Conservation (phyloP, 2,329 filamentous ascomycete species). For the Celoporthe dispersa region DNA sequence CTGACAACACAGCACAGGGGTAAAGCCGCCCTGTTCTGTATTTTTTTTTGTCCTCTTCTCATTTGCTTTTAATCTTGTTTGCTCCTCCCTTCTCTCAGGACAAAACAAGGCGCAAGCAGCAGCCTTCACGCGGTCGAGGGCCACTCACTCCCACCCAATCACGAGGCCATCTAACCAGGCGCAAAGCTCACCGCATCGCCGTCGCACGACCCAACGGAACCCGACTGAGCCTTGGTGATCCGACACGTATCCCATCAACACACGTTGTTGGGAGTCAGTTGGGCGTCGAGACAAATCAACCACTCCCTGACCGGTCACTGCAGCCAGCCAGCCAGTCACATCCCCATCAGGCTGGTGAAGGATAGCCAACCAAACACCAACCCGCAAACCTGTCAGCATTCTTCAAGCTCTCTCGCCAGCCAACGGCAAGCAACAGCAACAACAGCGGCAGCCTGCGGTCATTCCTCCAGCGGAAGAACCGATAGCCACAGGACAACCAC, state of each 20-base stretch:
- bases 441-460: neutral
- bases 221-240: neutral
- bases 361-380: neutral
- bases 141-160: neutral
- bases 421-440: neutral
- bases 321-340: neutral
- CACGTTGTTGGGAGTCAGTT: neutral
- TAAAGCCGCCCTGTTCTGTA: neutral
- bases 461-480: neutral
- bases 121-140: neutral
- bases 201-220: neutral
- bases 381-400: neutral
- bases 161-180: neutral
- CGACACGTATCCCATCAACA: constrained; percentile 1
- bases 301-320: neutral
- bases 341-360: neutral
- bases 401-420: neutral
- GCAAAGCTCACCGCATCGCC: neutral
- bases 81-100: neutral
- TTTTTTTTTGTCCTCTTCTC: too few relatives aligned
- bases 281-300: neutral
- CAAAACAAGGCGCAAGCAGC: neutral
- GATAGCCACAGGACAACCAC: neutral
- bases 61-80: neutral
- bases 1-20: neutral